phyloP scores from a whole-genome alignment of 306 rosid genomes.

The Biancaea sappan region DNA sequence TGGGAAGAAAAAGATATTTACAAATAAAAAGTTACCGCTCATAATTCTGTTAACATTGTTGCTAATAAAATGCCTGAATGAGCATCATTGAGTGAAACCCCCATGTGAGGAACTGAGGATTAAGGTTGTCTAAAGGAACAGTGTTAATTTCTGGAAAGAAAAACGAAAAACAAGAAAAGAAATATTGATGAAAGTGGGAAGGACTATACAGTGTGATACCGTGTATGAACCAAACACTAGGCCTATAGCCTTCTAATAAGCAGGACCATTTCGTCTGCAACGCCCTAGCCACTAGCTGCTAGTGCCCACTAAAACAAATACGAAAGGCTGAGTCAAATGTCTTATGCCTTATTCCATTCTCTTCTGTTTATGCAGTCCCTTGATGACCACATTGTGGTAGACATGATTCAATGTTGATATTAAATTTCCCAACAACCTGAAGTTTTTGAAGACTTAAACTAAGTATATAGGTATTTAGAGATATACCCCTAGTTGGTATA shows the following conservation, averaged over 20 bases:
- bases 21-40: background rate
- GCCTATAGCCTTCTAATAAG: background rate
- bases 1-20: background rate
- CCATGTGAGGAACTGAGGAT: background rate
- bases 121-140: background rate
- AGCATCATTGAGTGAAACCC: background rate
- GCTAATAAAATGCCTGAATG: background rate
- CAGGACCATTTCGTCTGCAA: conserved; percentile 37
- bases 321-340: conserved; percentile 6
- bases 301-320: conserved; percentile 30
- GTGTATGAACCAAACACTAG: background rate
- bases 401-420: conserved; percentile 36
- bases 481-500: conserved; percentile 20
- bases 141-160: background rate
- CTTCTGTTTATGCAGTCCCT: conserved; percentile 1
- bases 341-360: conserved; percentile 33
- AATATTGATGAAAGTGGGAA: conserved; percentile 34
- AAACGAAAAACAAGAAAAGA: background rate
- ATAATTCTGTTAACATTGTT: background rate
- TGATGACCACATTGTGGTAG: conserved; percentile 17
- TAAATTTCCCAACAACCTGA: conserved; percentile 46
- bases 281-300: conserved; percentile 26
- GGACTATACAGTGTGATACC: conserved; percentile 33
- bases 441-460: background rate
- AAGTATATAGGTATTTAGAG: conserved; percentile 25